phyloP scores from a whole-genome alignment of 2,329 filamentous ascomycete genomes.

The Fusarium continuum region DNA sequence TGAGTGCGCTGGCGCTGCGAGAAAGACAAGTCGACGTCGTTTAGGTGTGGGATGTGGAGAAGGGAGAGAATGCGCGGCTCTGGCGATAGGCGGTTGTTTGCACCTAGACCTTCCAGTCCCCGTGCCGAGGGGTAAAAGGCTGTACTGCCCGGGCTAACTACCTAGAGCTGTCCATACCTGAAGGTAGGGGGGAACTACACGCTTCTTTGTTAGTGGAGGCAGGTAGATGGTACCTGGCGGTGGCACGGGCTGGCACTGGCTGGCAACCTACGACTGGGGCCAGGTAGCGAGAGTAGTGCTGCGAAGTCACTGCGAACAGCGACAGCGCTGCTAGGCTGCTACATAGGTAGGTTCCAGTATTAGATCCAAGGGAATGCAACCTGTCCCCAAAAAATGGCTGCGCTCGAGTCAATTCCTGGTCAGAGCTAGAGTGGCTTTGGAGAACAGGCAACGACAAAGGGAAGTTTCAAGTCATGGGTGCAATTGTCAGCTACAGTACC shows the following conservation, averaged over 20 bases:
- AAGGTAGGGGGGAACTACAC: slow-evolving; percentile 21
- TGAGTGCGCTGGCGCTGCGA: slow-evolving; percentile 38
- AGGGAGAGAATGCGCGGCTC: slow-evolving; percentile 47
- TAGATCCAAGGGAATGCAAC: slow-evolving; percentile 40
- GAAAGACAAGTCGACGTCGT: slow-evolving; percentile 42
- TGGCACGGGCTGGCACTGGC: slow-evolving; percentile 28
- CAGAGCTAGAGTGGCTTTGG: slow-evolving; percentile 12
- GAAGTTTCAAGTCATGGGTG: slow-evolving; percentile 7
- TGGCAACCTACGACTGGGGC: slow-evolving; percentile 28
- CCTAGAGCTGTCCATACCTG: slow-evolving; percentile 18
- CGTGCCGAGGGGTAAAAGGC: slow-evolving; percentile 44
- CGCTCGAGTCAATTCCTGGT: slow-evolving; percentile 26
- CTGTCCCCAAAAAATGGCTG: slow-evolving; percentile 39
- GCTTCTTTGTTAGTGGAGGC: slow-evolving; percentile 22
- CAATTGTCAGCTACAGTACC: slow-evolving; percentile 18
- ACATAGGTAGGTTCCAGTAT: slow-evolving; percentile 20
- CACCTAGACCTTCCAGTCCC: slow-evolving; percentile 30
- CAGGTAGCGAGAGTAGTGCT: slow-evolving; percentile 19
- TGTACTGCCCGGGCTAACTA: slow-evolving; percentile 6
- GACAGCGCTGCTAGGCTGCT: slow-evolving; percentile 14
- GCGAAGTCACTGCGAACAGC: slow-evolving; percentile 12
- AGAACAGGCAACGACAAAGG: slow-evolving; percentile 36
- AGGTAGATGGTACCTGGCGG: slow-evolving; percentile 20
- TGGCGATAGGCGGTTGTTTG: slow-evolving; percentile 46
- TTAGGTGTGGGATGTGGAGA: slow-evolving; percentile 47